A percentile compares a stretch with the other conserved stretches of the same genome.
Conservation (phyloP, 345 rosid species). For the Syzygium aqueum region DNA sequence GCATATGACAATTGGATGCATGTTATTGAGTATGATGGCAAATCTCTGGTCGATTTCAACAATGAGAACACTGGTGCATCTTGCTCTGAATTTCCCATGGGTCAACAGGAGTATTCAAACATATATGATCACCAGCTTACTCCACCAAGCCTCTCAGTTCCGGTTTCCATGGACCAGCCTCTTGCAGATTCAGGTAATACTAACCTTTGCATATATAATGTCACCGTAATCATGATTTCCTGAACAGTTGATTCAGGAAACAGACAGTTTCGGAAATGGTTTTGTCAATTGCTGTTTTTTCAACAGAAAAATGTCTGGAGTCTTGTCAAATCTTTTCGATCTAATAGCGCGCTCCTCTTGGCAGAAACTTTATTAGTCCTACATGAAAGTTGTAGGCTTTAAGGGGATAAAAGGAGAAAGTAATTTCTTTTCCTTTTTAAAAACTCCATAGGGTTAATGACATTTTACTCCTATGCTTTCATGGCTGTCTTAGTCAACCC, state of each 20-base stretch:
- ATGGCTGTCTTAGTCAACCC: background rate
- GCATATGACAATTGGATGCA: slow-evolving; percentile 98
- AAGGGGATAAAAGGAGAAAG: background rate
- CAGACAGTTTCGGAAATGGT: background rate
- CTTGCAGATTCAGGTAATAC: slow-evolving; percentile 36
- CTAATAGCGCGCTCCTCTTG: background rate
- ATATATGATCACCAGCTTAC: slow-evolving; percentile 25
- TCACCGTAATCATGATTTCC: background rate
- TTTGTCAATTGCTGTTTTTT: background rate
- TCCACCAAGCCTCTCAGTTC: slow-evolving; percentile 31
- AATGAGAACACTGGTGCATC: slow-evolving; percentile 29
- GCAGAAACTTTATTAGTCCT: background rate
- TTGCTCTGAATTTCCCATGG: slow-evolving; percentile 16
- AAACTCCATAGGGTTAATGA: background rate
- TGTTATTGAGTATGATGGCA: slow-evolving; percentile 81
- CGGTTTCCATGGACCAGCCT: slow-evolving; percentile 45
- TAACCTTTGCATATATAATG: background rate
- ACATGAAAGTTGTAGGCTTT: background rate
- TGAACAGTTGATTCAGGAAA: background rate
- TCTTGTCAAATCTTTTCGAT: background rate
- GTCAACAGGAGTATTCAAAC: slow-evolving; percentile 27
- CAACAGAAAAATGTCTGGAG: background rate
- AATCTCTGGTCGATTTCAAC: slow-evolving; percentile 48
- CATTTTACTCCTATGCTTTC: background rate
- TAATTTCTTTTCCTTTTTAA: background rate